Percentiles rank a stretch among this genome's conserved stretches.
Evolutionary conservation across 1,139 yeast species (phyloP).

Genomic region (Meyerozyma sp.): DNA sequence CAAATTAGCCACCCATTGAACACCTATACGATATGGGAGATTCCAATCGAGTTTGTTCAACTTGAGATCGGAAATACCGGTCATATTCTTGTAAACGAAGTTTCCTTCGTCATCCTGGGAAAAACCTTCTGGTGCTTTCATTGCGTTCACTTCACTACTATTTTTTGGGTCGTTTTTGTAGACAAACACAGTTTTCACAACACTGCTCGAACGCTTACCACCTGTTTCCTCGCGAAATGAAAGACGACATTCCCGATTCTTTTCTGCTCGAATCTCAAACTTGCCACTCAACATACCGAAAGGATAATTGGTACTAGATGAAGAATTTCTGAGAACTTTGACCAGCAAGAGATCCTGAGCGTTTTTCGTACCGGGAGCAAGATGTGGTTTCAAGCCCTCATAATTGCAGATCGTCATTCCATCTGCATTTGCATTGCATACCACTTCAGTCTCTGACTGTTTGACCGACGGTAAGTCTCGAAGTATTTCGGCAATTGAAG

Average conservation of each 20-base stretch:
- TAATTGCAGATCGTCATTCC: constrained; percentile 53
- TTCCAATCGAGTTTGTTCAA: constrained; percentile 65
- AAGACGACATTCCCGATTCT: constrained; percentile 60
- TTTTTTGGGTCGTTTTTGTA: constrained; percentile 25
- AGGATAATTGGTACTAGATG: constrained; percentile 40
- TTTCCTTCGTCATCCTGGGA: constrained; percentile 48
- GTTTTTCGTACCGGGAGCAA: constrained; percentile 34
- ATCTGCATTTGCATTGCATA: constrained; percentile 30
- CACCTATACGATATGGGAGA: constrained; percentile 51
- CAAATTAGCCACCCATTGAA: constrained; percentile 76
- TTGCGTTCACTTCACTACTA: constrained; percentile 9
- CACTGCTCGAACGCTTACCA: constrained; percentile 20
- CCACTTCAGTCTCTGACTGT: constrained; percentile 18
- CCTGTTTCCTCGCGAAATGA: constrained; percentile 36
- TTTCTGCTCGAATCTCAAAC: constrained; percentile 50
- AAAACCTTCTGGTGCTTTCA: constrained; percentile 43
- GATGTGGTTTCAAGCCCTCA: constrained; percentile 48
- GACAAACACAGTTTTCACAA: constrained; percentile 52
- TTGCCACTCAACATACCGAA: constrained; percentile 68
- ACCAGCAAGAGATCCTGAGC: constrained; percentile 43
- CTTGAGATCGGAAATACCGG: constrained; percentile 59
- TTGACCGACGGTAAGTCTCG: constrained; percentile 63
- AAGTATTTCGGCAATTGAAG: constrained; percentile 33
- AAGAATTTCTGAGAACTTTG: constrained; percentile 45
- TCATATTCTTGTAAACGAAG: constrained; percentile 44